Conservation (phyloP, 352 stramenopile species). For the Phytophthora tubulina region DNA sequence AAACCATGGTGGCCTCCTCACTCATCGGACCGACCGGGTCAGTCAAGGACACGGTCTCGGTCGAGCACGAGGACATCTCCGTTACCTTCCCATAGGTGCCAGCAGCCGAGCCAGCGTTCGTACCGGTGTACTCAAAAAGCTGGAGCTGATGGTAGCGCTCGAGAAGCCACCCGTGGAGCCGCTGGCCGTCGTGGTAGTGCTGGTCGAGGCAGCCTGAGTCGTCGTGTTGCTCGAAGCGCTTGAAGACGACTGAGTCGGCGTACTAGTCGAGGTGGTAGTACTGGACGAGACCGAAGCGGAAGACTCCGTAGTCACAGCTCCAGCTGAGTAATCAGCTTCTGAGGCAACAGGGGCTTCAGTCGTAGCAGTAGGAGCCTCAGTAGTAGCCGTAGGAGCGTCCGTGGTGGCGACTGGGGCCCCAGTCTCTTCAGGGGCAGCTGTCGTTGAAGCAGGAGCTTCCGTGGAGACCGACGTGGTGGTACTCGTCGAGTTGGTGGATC, state of each 20-base stretch:
- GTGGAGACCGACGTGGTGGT: slow-evolving; percentile 1
- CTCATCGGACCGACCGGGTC: slow-evolving; percentile 58
- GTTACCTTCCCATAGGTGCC: slow-evolving; percentile 65
- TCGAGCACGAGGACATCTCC: slow-evolving; percentile 44
- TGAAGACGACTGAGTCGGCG: too few relatives aligned
- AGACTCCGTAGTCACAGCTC: slow-evolving; percentile 20
- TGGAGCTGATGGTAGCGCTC: slow-evolving; percentile 57
- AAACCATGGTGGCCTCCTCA: slow-evolving; percentile 66
- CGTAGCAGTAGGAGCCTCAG: too few relatives aligned
- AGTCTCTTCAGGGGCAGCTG: slow-evolving; percentile 10
- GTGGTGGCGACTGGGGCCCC: slow-evolving; percentile 16
- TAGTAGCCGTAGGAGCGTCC: slow-evolving; percentile 1
- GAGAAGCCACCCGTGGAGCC: slow-evolving; percentile 40
- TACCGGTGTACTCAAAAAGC: slow-evolving; percentile 55
- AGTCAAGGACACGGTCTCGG: slow-evolving; percentile 43
- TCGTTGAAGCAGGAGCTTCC: slow-evolving; percentile 8
- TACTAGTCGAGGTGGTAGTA: too few relatives aligned
- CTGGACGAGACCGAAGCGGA: slow-evolving; percentile 18
- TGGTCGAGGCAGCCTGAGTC: slow-evolving; percentile 20
- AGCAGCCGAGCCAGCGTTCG: slow-evolving; percentile 47
- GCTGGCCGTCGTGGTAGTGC: too few relatives aligned
- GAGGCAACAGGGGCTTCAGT: slow-evolving; percentile 30
- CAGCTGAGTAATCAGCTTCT: slow-evolving; percentile 31
- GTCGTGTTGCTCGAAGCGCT: slow-evolving; percentile 13
- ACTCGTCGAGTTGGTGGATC: slow-evolving; percentile 24